A percentile compares a stretch with the other conserved stretches of the same genome.
Evolutionary conservation across 345 rosid species (phyloP).

Genomic region (Lepidium africanum): DNA sequence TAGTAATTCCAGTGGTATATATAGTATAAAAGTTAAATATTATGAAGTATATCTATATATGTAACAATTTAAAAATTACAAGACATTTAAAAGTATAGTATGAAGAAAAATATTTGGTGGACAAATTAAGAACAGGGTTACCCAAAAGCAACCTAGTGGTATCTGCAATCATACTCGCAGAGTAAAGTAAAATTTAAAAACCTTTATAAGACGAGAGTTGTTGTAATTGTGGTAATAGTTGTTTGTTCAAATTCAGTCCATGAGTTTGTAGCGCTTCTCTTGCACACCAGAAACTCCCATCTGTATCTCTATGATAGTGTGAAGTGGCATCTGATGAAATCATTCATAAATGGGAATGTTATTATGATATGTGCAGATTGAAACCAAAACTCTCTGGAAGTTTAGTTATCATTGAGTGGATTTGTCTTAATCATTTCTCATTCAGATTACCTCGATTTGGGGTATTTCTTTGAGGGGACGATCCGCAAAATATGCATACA

Average conservation of each 20-base stretch:
- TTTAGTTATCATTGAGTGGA: background rate
- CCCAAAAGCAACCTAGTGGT: slow-evolving; percentile 2
- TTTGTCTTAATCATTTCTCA: background rate
- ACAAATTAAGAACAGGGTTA: background rate
- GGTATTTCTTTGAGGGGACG: slow-evolving; percentile 97
- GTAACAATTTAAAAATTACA: slow-evolving; percentile 7
- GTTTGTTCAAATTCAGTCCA: slow-evolving; percentile 47
- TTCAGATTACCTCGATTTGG: slow-evolving; percentile 70
- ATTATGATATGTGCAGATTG: background rate
- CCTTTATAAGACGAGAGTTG: background rate
- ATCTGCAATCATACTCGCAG: slow-evolving; percentile 6
- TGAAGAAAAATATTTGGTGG: background rate
- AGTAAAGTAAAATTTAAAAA: background rate
- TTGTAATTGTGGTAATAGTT: background rate
- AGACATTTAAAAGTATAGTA: background rate
- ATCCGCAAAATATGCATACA: slow-evolving; percentile 98
- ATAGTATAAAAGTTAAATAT: background rate
- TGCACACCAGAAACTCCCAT: slow-evolving; percentile 99
- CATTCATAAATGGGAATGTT: background rate
- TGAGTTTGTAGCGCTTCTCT: slow-evolving; percentile 97
- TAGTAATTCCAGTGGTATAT: background rate
- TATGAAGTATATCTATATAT: background rate
- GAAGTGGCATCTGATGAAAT: slow-evolving; percentile 76
- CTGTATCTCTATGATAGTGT: slow-evolving; percentile 97
- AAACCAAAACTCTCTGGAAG: background rate